Conservation (phyloP, 331 rosid species). For the Pyrus hybrid region DNA sequence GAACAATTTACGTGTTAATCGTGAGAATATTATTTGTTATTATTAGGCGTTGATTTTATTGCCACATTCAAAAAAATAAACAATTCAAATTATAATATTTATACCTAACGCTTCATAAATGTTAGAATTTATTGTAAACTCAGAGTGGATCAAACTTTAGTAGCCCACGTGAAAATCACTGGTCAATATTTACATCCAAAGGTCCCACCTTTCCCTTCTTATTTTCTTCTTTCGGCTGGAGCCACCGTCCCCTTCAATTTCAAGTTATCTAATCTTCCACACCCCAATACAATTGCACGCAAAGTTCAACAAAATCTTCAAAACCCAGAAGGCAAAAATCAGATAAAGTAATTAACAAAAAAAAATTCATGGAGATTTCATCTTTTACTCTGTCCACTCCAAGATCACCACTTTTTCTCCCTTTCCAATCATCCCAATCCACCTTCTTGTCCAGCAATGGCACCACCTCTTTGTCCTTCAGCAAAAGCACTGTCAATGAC, state of each 20-base stretch:
- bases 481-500: slow-evolving; percentile 13
- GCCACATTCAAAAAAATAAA: no score
- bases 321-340: neutral
- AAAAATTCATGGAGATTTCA: slow-evolving; percentile 36
- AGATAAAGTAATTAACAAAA: neutral
- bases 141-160: neutral
- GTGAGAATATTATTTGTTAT: no score
- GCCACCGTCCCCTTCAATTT: neutral
- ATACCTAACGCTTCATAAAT: no score
- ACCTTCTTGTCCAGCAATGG: slow-evolving; percentile 21
- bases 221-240: neutral
- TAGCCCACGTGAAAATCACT: neutral
- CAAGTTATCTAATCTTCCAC: slow-evolving; percentile 9
- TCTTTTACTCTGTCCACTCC: slow-evolving; percentile 38
- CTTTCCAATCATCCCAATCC: slow-evolving; percentile 40
- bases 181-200: neutral
- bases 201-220: slow-evolving; percentile 5
- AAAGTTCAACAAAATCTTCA: neutral
- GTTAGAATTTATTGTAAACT: neutral
- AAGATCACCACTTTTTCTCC: slow-evolving; percentile 11
- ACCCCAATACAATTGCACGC: neutral
- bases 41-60: no score
- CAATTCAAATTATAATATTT: no score
- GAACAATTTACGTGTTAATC: no score
- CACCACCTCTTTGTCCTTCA: slow-evolving; percentile 16